Conservation (phyloP, 116 monocot species). For the Dioscorea cayenensis region DNA sequence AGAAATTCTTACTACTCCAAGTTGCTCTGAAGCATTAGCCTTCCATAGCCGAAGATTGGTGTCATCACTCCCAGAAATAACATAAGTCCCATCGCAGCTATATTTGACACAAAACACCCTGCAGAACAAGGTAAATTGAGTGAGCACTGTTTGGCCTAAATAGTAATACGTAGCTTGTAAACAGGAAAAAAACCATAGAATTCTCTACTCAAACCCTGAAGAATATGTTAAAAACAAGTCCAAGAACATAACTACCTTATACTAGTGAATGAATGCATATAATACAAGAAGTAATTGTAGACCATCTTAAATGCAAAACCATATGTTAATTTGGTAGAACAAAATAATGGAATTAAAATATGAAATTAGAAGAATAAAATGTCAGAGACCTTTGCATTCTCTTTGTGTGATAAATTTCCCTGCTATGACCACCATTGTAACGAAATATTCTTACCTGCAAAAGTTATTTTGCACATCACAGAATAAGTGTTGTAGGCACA, state of each 20-base stretch:
- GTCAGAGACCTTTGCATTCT: conserved; percentile 87
- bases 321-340: not conserved
- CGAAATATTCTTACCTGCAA: conserved; percentile 85
- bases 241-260: too few species aligned
- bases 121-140: not conserved
- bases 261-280: too few species aligned
- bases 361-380: not conserved
- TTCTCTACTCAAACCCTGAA: too few species aligned
- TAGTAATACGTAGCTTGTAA: not conserved
- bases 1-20: conserved; percentile 78
- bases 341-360: not conserved
- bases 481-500: not conserved
- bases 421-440: conserved; percentile 84
- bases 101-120: conserved; percentile 95
- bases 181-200: not conserved
- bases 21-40: conserved; percentile 93
- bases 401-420: conserved; percentile 96
- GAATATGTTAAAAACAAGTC: too few species aligned
- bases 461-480: not conserved
- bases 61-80: conserved; percentile 98
- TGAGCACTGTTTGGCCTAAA: not conserved
- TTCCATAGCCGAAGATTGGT: conserved; percentile 96
- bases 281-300: too few species aligned
- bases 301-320: not conserved
- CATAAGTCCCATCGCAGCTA: conserved; percentile 80